phyloP scores from a whole-genome alignment of 352 stramenopile genomes.

The Pythium brassicae region DNA sequence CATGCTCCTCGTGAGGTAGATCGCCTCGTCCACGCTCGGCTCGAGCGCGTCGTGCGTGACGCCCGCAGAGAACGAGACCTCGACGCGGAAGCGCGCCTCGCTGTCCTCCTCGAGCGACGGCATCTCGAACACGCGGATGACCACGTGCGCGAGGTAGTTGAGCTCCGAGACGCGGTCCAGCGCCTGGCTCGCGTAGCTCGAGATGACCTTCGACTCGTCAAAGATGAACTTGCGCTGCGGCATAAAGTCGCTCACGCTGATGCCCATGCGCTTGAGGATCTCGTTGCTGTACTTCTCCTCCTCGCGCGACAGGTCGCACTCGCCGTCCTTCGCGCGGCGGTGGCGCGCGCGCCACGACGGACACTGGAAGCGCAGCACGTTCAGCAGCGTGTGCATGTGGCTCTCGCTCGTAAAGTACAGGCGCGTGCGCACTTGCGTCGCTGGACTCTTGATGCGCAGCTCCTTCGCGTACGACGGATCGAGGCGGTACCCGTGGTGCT shows the following conservation, averaged over 20 bases:
- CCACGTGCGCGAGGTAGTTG: constrained; percentile 98
- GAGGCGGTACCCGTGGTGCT: constrained; percentile 87
- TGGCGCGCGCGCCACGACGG: constrained; percentile 61
- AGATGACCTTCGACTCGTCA: constrained; percentile 77
- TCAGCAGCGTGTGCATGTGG: constrained; percentile 98
- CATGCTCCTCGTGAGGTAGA: constrained; percentile 86
- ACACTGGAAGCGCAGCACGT: constrained; percentile 94
- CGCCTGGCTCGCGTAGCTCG: constrained; percentile 55
- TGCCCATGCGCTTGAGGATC: constrained; percentile 82
- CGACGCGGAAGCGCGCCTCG: constrained; percentile 80
- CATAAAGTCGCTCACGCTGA: constrained; percentile 78
- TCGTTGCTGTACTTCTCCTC: constrained; percentile 84
- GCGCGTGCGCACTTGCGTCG: constrained; percentile 90
- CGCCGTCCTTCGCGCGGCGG: constrained; percentile 49
- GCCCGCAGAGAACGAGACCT: constrained; percentile 82
- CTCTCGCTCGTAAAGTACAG: constrained; percentile 99
- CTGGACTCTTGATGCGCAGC: constrained; percentile 93
- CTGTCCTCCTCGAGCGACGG: constrained; percentile 75
- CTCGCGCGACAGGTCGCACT: constrained; percentile 73
- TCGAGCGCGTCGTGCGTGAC: constrained; percentile 41
- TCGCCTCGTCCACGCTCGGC: constrained; percentile 50
- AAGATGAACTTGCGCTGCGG: constrained; percentile 80
- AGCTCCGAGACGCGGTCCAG: constrained; percentile 92
- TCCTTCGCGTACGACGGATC: constrained; percentile 88
- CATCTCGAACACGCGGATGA: constrained; percentile 98